These are phyloP conservation scores for Hydnomerulius pinastri DNA, from an alignment of 768 basidiomycete genomes.

Conservation along the genomic window DNA sequence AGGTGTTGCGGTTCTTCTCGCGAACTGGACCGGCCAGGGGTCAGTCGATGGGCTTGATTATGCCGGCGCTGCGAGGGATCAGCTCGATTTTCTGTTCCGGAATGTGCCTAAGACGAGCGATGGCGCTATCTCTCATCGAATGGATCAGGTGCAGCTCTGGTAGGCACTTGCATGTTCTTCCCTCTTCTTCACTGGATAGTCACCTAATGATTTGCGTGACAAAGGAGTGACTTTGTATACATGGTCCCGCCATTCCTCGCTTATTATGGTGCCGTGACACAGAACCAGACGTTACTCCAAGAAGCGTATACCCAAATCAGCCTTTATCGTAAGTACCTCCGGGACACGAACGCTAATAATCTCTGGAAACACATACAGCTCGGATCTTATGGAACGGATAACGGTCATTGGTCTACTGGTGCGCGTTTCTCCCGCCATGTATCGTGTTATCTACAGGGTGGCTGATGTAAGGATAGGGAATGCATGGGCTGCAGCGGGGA, in stretches of 20 bases:
- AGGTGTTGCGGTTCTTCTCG: conserved; percentile 68
- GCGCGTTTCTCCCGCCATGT: conserved; percentile 9
- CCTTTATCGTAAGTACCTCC: conserved; percentile 69
- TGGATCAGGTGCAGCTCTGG: conserved; percentile 72
- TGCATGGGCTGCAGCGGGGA: conserved; percentile 88
- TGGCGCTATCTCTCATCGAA: conserved; percentile 82
- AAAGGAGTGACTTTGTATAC: conserved; percentile 77
- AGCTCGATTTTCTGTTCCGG: conserved; percentile 62
- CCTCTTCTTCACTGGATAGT: too few species aligned
- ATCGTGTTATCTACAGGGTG: neutral
- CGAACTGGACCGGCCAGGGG: conserved; percentile 50
- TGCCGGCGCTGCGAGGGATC: conserved; percentile 60
- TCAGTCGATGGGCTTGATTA: conserved; percentile 51
- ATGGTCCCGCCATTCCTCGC: conserved; percentile 90
- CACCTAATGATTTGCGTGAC: neutral
- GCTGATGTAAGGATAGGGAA: conserved; percentile 52
- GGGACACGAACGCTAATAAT: conserved; percentile 47
- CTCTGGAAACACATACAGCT: conserved; percentile 79
- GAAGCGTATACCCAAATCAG: conserved; percentile 73
- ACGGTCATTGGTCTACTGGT: conserved; percentile 84
- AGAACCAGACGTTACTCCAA: conserved; percentile 56
- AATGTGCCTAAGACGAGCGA: conserved; percentile 62
- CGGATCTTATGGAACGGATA: conserved; percentile 53
- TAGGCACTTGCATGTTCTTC: too few species aligned
- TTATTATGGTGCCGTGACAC: conserved; percentile 70